Base-by-base conservation (phyloP, 1,284 basidiomycete genomes). In the Peniophora sp. region DNA sequence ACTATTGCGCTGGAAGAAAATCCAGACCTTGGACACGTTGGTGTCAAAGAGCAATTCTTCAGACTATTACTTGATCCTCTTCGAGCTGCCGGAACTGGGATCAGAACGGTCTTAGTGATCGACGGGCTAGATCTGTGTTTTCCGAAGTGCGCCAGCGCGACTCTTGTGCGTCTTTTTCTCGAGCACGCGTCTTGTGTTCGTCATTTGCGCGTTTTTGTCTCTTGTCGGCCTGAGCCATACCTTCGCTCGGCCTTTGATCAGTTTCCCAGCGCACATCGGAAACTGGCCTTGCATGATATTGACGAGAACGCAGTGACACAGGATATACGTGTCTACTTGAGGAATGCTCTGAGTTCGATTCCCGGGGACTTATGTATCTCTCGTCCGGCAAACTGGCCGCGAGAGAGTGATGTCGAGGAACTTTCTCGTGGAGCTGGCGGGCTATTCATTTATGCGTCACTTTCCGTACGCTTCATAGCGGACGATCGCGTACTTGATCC, bases 391-490 rank as follows among this genome's bases (percentile, higher is more conserved):
- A 22, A 22, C 39, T 41, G 39, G 39, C 39, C 39, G 39, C 15
- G 15, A 9, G 12, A 23, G 14, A 9, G 18, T 15, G 47, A 47
- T 27, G 32, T 47, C 10, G 24, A 11, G 15, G 12, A 15, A 15
- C 32, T 47, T 5, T 23, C 22, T n/a, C 24, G 35, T 18, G 35
- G 32, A 12, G 24, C 47, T 17, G 32, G 32, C 9, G 18, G 8
- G 47, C 22, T 47, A 14, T 47, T 47, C 47, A 18, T 47, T 8
- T 47, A 47, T 23, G 47, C 47, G 9, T 24, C 47, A 18, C 24
- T 32, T 12, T n/a, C 17, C 9, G 22, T 47, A 17, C 24, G 32
- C 6, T 47, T 47, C 27, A 47, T 47, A 14, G 47, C 24, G 3
- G 22, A 47, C 27, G 22, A 11, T 32, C 10, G 8, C 9, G 47